phyloP scores from a whole-genome alignment of 768 basidiomycete species.

The Xerocomellus chrysenteron region DNA sequence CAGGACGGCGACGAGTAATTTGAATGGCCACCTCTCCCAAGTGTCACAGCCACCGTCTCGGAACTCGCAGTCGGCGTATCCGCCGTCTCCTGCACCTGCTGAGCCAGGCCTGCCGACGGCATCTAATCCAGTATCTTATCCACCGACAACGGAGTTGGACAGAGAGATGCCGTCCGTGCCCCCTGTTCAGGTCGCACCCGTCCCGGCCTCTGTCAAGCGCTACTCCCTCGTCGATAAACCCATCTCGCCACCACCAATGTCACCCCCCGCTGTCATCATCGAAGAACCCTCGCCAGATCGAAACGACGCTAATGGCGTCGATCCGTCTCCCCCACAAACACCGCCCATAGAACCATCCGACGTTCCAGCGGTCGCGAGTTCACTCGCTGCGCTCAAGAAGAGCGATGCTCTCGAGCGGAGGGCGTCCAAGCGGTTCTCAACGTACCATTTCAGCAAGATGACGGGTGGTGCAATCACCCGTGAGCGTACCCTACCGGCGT shows the following conservation, averaged over 20 bases:
- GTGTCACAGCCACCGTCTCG: slow-evolving; percentile 16
- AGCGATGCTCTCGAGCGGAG: slow-evolving; percentile 84
- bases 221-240: slow-evolving; percentile 81
- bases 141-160: slow-evolving; percentile 17
- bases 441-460: slow-evolving; percentile 94
- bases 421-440: slow-evolving; percentile 94
- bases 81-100: slow-evolving; percentile 3
- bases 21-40: slow-evolving; percentile 15
- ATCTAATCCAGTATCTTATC: slow-evolving; percentile 7
- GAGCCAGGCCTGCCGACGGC: slow-evolving; percentile 8
- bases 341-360: slow-evolving; percentile 41
- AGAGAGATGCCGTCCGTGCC: slow-evolving; percentile 29
- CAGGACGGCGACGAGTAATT: neutral
- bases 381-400: slow-evolving; percentile 85
- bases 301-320: slow-evolving; percentile 30
- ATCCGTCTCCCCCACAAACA: slow-evolving; percentile 34
- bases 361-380: slow-evolving; percentile 68
- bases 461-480: slow-evolving; percentile 52
- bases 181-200: slow-evolving; percentile 27
- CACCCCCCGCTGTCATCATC: slow-evolving; percentile 51
- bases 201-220: slow-evolving; percentile 71
- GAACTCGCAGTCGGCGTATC: slow-evolving; percentile 11
- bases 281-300: slow-evolving; percentile 27
- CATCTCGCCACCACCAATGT: slow-evolving; percentile 37
- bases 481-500: slow-evolving; percentile 45